Evolutionary conservation across 2,329 filamentous ascomycete species (phyloP), one percentile per base, ranked within the genome.

Genomic region (Alternaria arborescens): DNA sequence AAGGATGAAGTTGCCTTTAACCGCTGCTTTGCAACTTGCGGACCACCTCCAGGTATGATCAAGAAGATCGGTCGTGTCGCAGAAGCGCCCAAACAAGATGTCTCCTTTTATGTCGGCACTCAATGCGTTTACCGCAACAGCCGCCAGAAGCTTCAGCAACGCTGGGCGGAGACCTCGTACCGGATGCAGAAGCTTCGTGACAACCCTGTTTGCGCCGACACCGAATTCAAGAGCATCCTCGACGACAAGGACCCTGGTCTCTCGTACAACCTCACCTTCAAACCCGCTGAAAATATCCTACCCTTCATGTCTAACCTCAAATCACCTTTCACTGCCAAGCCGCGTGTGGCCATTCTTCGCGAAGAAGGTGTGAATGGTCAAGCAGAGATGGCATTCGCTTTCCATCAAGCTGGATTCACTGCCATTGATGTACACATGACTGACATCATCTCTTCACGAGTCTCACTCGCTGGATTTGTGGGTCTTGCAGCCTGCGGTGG

Each of bases 361-460:
- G 95, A 98, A 79, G 93, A 97, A 78, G 95, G 95, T 77, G 92
- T 97, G 68, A 98, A 99, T 81, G 92, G 94, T 42, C 88, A 97
- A 72, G 89, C 93, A n/a, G 95, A 99, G 79, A 97, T 99, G 92
- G 95, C 95, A 1, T 98, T 97, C 74, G 93, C 94, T 50, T 98
- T 98, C 85, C 89, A 91, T 67, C 89, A 89, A 36, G 94, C 95
- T 43, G 94, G 94, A 38, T 98, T 98, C 82, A 90, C 93, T 51
- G 88, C 94, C 14, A 87, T 98, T 47, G 94, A 99, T 74, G 90
- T 98, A 1, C 94, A 97, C 84, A 98, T 99, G 95, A 95, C 91
- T 4, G 94, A 98, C 71, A 85, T 91, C 50, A 89, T 98, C 57
- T 88, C 92, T 24, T 88, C 88, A 11, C 90, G 91, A 16, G 88